Conservation (phyloP, 2,329 filamentous ascomycete genomes). For the Graphilbum fragrans region DNA sequence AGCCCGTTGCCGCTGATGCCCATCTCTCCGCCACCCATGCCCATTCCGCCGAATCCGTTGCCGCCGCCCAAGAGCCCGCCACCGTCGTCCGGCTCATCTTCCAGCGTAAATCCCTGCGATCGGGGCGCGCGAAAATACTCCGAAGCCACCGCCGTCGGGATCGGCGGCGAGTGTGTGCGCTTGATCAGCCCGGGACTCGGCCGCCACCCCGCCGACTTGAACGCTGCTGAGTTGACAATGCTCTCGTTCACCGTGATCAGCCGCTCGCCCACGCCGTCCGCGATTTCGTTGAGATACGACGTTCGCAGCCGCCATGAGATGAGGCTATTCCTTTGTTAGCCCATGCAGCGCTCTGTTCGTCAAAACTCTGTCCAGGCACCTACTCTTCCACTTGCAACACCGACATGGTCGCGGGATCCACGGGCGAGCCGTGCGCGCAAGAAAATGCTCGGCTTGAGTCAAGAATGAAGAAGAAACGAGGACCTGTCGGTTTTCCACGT, state of each 20-base stretch:
- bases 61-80: slow-evolving; percentile 51
- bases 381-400: slow-evolving; percentile 32
- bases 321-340: too few relatives aligned
- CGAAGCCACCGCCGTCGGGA: slow-evolving; percentile 68
- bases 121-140: slow-evolving; percentile 72
- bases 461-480: too few relatives aligned
- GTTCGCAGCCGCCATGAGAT: slow-evolving; percentile 73
- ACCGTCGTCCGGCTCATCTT: slow-evolving; percentile 61
- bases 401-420: slow-evolving; percentile 27
- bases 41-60: neutral
- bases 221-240: slow-evolving; percentile 68
- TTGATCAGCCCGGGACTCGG: slow-evolving; percentile 64
- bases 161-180: slow-evolving; percentile 74
- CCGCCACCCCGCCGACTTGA: slow-evolving; percentile 74
- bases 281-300: slow-evolving; percentile 67
- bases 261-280: slow-evolving; percentile 74
- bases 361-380: slow-evolving; percentile 5
- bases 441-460: too few relatives aligned
- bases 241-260: slow-evolving; percentile 70
- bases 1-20: neutral
- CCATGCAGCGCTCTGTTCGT: too few relatives aligned
- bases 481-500: too few relatives aligned
- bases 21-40: neutral
- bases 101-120: slow-evolving; percentile 49
- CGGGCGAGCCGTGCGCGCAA: too few relatives aligned